A percentile compares a stretch with the other conserved stretches of the same genome.
These are phyloP conservation scores for Corinectria fuckeliana DNA, from an alignment of 2,329 filamentous ascomycete genomes.

Conservation along the genomic window DNA sequence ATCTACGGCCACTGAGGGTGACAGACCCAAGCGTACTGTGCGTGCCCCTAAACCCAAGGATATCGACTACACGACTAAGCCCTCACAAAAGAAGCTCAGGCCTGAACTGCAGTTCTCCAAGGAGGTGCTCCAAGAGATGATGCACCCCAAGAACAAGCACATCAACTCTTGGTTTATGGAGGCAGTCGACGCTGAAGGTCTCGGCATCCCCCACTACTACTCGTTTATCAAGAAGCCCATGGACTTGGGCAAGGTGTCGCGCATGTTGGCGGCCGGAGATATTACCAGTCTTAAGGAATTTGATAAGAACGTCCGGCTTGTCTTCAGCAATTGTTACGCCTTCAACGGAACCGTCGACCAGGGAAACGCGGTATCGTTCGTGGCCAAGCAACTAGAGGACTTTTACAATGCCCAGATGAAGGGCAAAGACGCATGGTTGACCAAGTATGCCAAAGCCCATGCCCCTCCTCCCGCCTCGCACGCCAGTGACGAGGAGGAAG, in stretches of 20 bases:
- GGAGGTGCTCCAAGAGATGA: conserved; percentile 77
- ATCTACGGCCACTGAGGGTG: conserved; percentile 76
- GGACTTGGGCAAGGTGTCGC: conserved; percentile 84
- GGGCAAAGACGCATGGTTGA: conserved; percentile 82
- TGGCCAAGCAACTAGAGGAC: conserved; percentile 75
- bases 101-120: conserved; percentile 91
- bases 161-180: conserved; percentile 78
- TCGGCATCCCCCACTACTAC: conserved; percentile 93
- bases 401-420: conserved; percentile 79
- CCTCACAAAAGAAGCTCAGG: conserved; percentile 85
- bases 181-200: conserved; percentile 90
- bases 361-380: conserved; percentile 74
- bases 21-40: conserved; percentile 90
- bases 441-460: conserved; percentile 68
- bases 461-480: conserved; percentile 66
- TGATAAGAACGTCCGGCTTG: conserved; percentile 79
- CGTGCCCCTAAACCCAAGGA: conserved; percentile 91
- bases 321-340: conserved; percentile 88
- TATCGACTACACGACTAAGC: conserved; percentile 79
- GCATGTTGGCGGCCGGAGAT: conserved; percentile 77
- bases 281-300: conserved; percentile 87
- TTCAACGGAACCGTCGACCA: conserved; percentile 72
- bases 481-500: conserved; percentile 74
- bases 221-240: conserved; percentile 96
- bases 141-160: conserved; percentile 72